Percentiles rank a stretch among this genome's conserved stretches.
Conservation (phyloP, 208 protist genomes). For the Trichomonas vaginalis region DNA sequence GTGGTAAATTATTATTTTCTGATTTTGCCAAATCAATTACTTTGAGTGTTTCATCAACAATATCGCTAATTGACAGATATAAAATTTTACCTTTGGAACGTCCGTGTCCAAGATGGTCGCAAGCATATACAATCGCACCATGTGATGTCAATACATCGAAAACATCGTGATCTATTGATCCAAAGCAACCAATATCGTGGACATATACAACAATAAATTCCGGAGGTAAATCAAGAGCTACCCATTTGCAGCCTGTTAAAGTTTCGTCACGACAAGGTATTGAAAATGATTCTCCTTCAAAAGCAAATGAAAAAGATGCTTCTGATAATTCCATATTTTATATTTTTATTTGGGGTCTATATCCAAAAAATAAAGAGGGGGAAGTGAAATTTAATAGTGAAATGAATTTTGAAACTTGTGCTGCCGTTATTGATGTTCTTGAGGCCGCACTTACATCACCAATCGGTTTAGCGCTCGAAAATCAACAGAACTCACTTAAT, state of each 20-base stretch:
- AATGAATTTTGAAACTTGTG: too few relatives aligned
- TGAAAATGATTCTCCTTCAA: background rate
- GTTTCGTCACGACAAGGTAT: background rate
- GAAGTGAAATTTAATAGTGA: too few relatives aligned
- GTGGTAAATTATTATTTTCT: background rate
- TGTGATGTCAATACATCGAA: background rate
- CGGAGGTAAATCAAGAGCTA: background rate
- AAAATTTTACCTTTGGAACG: background rate
- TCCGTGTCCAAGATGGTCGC: background rate
- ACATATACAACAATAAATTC: slow-evolving; percentile 10
- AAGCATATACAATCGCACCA: background rate
- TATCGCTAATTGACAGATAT: background rate
- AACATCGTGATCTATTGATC: background rate
- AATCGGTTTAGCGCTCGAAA: too few relatives aligned
- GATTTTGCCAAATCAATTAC: background rate
- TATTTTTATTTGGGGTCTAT: too few relatives aligned
- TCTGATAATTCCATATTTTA: background rate
- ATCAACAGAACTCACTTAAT: too few relatives aligned
- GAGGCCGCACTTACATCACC: too few relatives aligned
- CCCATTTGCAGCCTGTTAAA: background rate
- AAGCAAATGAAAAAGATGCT: background rate
- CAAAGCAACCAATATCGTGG: background rate
- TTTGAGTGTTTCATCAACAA: background rate
- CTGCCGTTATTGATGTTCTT: too few relatives aligned
- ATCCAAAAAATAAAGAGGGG: too few relatives aligned